phyloP scores from a whole-genome alignment of 495 filamentous ascomycete genomes.

The Talaromyces thailandensis region DNA sequence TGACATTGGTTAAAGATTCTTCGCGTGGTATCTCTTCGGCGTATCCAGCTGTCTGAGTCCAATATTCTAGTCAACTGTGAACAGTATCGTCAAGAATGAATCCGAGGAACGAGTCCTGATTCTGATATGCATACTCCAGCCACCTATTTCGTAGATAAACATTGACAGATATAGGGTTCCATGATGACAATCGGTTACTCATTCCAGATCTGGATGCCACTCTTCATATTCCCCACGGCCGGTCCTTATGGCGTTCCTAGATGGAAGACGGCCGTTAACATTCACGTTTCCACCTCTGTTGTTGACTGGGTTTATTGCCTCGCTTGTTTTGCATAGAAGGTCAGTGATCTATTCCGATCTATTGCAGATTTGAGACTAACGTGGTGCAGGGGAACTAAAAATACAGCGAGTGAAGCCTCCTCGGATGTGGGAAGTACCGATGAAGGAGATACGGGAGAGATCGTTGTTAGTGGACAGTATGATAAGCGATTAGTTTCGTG shows the following conservation, averaged over 20 bases:
- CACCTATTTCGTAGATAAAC: background rate
- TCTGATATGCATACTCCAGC: constrained; percentile 23
- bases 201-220: constrained; percentile 38
- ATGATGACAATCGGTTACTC: constrained; percentile 45
- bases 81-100: constrained; percentile 35
- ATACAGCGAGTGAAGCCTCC: background rate
- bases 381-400: background rate
- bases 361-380: background rate
- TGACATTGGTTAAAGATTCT: constrained; percentile 21
- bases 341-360: background rate
- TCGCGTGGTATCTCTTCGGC: constrained; percentile 38
- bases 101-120: constrained; percentile 39
- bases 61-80: constrained; percentile 37
- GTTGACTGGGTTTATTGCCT: constrained; percentile 31
- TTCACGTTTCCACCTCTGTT: constrained; percentile 30
- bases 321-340: constrained; percentile 26
- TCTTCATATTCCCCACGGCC: constrained; percentile 33
- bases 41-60: constrained; percentile 31
- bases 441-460: background rate
- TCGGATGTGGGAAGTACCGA: background rate
- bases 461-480: background rate
- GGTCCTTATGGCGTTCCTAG: constrained; percentile 33
- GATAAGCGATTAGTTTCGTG: background rate
- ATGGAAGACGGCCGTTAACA: constrained; percentile 34
- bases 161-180: constrained; percentile 20